These are phyloP conservation scores for Raddia distichophylla DNA, from an alignment of 176 grass and related monocot species.

Conservation along the genomic window DNA sequence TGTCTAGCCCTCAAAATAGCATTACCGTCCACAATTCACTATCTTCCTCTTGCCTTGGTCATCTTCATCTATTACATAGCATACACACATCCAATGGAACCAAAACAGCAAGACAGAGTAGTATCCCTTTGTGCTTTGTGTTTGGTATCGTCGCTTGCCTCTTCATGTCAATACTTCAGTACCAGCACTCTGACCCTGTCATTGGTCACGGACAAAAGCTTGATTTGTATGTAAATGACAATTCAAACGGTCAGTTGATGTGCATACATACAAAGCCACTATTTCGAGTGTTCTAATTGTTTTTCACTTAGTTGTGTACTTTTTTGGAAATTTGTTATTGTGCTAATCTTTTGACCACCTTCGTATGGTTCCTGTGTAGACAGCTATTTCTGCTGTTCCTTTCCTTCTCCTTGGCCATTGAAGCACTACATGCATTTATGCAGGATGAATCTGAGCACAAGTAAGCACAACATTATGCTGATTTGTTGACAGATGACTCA, in stretches of 20 bases:
- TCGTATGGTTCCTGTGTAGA: conserved; percentile 68
- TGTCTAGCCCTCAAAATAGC: not conserved
- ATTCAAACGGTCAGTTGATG: not conserved
- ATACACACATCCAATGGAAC: not conserved
- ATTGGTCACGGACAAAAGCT: not conserved
- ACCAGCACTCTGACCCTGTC: not conserved
- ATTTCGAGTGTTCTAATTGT: not conserved
- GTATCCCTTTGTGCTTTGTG: no score
- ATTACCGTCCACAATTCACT: not conserved
- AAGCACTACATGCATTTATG: conserved; percentile 96
- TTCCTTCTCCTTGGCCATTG: conserved; percentile 92
- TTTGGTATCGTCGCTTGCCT: not conserved
- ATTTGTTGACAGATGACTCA: not conserved
- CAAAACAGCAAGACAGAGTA: not conserved
- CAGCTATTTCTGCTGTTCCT: conserved; percentile 97
- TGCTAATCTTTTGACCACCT: conserved; percentile 35
- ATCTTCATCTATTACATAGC: not conserved
- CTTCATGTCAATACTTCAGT: not conserved
- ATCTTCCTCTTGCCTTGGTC: not conserved
- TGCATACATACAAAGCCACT: not conserved
- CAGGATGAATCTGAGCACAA: conserved; percentile 99
- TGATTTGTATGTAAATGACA: not conserved
- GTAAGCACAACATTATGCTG: conserved; percentile 53
- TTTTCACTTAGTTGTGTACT: not conserved
- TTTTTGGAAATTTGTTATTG: not conserved